Evolutionary conservation across 305 asterid species (phyloP).

Genomic region (Salvia sclarea): DNA sequence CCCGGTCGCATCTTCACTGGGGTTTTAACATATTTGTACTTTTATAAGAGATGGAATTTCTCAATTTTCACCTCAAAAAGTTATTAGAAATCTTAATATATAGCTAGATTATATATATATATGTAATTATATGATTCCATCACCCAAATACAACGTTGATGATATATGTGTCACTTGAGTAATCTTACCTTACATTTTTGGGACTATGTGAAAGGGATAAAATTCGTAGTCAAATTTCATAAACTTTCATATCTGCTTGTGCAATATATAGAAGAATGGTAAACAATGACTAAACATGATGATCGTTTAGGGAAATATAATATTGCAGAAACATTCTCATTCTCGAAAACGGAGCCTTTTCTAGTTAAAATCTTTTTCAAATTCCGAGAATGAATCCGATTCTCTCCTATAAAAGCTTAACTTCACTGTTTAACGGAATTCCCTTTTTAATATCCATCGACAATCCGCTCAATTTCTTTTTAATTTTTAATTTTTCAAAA

Average conservation of each 20-base stretch:
- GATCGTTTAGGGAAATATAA: not conserved
- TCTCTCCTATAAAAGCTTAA: conserved; percentile 31
- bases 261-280: not conserved
- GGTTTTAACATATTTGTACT: too few species aligned
- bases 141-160: not conserved
- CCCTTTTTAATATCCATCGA: conserved; percentile 1
- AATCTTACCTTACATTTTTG: not conserved
- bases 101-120: too few species aligned
- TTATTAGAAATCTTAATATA: not conserved
- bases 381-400: conserved; percentile 43
- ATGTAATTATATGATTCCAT: not conserved
- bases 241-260: not conserved
- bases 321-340: conserved; percentile 21
- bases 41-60: too few species aligned
- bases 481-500: too few species aligned
- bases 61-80: not conserved
- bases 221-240: not conserved
- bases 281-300: too few species aligned
- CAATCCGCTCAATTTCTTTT: not conserved
- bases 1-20: too few species aligned
- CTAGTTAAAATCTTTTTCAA: conserved; percentile 35
- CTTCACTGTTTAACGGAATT: conserved; percentile 14
- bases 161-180: not conserved
- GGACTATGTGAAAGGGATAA: conserved; percentile 16
- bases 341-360: conserved; percentile 30